Evolutionary conservation across 768 basidiomycete species (phyloP).

Genomic region (Boletus coccyginus): DNA sequence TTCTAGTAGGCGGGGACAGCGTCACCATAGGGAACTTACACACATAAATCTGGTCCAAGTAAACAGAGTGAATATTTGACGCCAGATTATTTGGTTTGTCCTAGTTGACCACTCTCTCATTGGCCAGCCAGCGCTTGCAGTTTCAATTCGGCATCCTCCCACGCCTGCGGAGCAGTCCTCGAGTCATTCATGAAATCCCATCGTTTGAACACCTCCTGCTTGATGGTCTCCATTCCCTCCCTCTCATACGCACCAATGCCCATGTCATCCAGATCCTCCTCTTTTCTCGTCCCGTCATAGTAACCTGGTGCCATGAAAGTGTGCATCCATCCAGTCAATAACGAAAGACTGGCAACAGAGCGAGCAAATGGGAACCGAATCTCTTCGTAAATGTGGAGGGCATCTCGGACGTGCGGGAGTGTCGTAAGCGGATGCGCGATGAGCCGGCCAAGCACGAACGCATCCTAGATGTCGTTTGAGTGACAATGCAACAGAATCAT

Average conservation of each 20-base stretch:
- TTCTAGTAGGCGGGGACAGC: too few species aligned
- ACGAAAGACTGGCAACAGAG: slow-evolving; percentile 14
- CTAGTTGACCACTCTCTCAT: too few species aligned
- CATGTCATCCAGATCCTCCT: slow-evolving; percentile 5
- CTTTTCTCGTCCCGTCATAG: slow-evolving; percentile 21
- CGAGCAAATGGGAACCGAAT: slow-evolving; percentile 14
- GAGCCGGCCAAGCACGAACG: slow-evolving; percentile 23
- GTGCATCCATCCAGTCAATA: slow-evolving; percentile 17
- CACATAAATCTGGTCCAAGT: too few species aligned
- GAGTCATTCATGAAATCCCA: slow-evolving; percentile 16
- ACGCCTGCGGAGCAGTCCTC: slow-evolving; percentile 6
- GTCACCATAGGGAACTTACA: too few species aligned
- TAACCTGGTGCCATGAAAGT: slow-evolving; percentile 16
- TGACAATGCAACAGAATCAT: not conserved
- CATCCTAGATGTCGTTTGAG: slow-evolving; percentile 7
- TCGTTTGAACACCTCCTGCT: slow-evolving; percentile 7
- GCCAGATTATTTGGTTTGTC: too few species aligned
- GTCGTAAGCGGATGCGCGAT: slow-evolving; percentile 19
- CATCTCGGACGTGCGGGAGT: not conserved
- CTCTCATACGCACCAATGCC: slow-evolving; percentile 9
- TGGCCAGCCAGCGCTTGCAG: not conserved
- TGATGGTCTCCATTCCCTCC: slow-evolving; percentile 16
- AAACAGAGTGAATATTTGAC: too few species aligned
- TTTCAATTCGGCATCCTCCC: slow-evolving; percentile 16
- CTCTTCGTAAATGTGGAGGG: slow-evolving; percentile 13